A percentile compares a stretch with the other conserved stretches of the same genome.
phyloP scores from a whole-genome alignment of 176 grass and related monocot species.

The Typha latifolia region DNA sequence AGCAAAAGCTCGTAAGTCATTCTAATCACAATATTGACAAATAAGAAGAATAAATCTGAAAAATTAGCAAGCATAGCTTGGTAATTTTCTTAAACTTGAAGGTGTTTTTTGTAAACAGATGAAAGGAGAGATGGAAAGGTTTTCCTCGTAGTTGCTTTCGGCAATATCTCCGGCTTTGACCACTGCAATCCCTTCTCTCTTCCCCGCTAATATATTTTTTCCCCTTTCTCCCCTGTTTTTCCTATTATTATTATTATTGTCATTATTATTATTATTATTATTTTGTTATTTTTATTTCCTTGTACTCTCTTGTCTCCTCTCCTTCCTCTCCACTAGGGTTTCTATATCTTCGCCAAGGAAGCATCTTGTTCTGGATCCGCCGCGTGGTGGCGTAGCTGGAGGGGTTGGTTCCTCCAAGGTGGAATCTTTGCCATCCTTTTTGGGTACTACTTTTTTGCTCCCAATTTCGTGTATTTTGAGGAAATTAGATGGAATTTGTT shows the following conservation, averaged over 20 bases:
- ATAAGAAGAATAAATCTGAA: background rate
- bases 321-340: conserved; percentile 2
- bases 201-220: background rate
- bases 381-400: conserved; percentile 14
- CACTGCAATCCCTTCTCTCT: conserved; percentile 26
- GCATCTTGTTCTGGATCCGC: conserved; percentile 8
- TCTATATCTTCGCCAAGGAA: conserved; percentile 1
- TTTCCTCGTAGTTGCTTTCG: conserved; percentile 37
- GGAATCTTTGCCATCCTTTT: background rate
- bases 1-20: no score
- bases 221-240: background rate
- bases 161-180: conserved; percentile 65
- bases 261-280: background rate
- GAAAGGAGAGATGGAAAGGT: conserved; percentile 18
- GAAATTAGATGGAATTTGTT: background rate
- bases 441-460: background rate
- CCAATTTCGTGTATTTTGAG: background rate
- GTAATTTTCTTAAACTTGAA: background rate
- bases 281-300: conserved; percentile 27
- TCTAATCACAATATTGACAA: background rate
- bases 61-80: background rate
- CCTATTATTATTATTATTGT: no score
- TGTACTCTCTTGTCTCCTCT: conserved; percentile 12
- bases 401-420: background rate
- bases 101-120: background rate